A percentile compares a stretch with the other conserved stretches of the same genome.
phyloP scores from a whole-genome alignment of 306 rosid species.

The Cicer pinnatifidum region DNA sequence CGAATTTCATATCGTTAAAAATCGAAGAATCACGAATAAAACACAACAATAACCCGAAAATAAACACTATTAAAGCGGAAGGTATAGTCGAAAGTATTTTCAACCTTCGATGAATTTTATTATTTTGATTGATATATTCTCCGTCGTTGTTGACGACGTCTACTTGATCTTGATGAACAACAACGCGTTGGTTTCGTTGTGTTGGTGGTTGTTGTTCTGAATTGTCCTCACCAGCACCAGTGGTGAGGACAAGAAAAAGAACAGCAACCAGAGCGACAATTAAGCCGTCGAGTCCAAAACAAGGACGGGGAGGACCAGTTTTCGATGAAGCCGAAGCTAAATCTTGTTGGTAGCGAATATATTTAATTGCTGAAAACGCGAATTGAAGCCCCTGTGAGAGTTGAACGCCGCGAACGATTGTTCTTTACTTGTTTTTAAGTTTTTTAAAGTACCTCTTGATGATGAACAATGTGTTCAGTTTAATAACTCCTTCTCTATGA shows the following conservation, averaged over 20 bases:
- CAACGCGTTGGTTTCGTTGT: too few relatives aligned
- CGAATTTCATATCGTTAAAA: constrained; percentile 54
- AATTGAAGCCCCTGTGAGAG: constrained; percentile 86
- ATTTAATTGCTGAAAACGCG: constrained; percentile 76
- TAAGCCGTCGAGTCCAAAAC: constrained; percentile 70
- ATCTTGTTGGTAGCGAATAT: constrained; percentile 67
- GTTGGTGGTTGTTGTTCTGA: not conserved
- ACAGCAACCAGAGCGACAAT: constrained; percentile 55
- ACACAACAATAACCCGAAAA: constrained; percentile 61
- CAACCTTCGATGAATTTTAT: constrained; percentile 38
- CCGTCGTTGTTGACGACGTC: too few relatives aligned
- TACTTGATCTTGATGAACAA: too few relatives aligned
- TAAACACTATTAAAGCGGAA: constrained; percentile 65
- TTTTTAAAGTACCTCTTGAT: too few relatives aligned
- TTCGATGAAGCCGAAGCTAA: constrained; percentile 48
- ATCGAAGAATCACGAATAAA: constrained; percentile 67
- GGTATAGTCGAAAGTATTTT: constrained; percentile 56
- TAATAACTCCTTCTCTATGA: too few relatives aligned
- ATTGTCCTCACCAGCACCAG: constrained; percentile 64
- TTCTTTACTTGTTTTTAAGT: too few relatives aligned
- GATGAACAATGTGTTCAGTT: too few relatives aligned
- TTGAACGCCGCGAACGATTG: constrained; percentile 86
- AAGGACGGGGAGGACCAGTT: constrained; percentile 59
- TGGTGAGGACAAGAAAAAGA: constrained; percentile 62
- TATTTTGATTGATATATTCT: too few relatives aligned